A percentile compares a stretch with the other conserved stretches of the same genome.
Conservation (phyloP, 495 filamentous ascomycete species). For the Aspergillus diversus region DNA sequence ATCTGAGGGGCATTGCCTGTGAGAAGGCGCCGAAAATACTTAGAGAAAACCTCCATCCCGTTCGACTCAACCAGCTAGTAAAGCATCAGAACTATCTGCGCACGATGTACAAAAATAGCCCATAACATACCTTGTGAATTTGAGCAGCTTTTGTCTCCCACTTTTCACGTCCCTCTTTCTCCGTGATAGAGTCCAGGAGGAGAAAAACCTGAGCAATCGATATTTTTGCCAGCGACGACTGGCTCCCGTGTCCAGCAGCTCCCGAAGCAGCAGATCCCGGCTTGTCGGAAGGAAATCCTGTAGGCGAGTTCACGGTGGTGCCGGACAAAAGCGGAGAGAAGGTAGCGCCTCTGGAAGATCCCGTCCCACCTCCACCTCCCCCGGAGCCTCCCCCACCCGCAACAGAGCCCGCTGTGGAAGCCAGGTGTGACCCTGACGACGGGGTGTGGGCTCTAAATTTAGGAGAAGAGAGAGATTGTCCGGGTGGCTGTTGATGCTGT, state of each 20-base stretch:
- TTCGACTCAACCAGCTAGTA: conserved; percentile 84
- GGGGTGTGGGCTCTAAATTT: conserved; percentile 65
- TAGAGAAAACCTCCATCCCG: conserved; percentile 95
- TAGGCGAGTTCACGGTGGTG: conserved; percentile 65
- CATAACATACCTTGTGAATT: conserved; percentile 75
- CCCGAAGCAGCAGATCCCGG: conserved; percentile 45
- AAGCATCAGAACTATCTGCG: conserved; percentile 20
- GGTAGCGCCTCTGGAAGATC: conserved; percentile 58
- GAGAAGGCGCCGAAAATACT: conserved; percentile 88
- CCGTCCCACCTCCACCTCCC: conserved; percentile 60
- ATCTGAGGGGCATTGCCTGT: conserved; percentile 83
- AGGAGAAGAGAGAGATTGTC: conserved; percentile 60
- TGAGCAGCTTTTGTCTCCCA: conserved; percentile 92
- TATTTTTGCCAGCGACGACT: conserved; percentile 72
- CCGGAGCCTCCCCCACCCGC: conserved; percentile 63
- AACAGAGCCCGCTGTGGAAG: conserved; percentile 58
- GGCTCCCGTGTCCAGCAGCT: conserved; percentile 45
- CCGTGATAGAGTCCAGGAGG: conserved; percentile 89
- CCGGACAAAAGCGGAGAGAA: conserved; percentile 67
- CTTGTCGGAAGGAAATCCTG: conserved; percentile 58
- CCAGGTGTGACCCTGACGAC: conserved; percentile 60
- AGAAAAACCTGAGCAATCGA: conserved; percentile 94
- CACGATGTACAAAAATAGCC: conserved; percentile 1
- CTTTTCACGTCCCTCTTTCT: conserved; percentile 87
- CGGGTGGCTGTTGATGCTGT: conserved; percentile 47